Evolutionary conservation across 2,329 filamentous ascomycete genomes (phyloP).

Genomic region (Eutypella sp.): DNA sequence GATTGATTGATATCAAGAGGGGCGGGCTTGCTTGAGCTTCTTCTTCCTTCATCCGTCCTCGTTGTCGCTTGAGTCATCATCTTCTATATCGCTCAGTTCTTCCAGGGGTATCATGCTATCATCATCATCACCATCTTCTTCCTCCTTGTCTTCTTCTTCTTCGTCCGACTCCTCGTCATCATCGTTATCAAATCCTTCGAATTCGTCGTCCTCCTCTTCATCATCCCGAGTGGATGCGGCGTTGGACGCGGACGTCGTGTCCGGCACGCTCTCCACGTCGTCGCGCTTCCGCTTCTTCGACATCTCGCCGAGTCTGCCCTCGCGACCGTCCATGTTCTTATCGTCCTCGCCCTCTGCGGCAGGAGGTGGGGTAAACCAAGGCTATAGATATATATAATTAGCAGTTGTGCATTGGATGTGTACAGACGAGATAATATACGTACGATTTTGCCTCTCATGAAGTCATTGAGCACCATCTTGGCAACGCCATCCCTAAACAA

Average conservation of each 20-base stretch:
- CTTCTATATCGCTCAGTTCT: conserved; percentile 26
- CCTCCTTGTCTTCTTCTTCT: conserved; percentile 26
- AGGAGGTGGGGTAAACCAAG: conserved; percentile 89
- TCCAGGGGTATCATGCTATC: conserved; percentile 42
- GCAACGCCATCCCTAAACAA: conserved; percentile 96
- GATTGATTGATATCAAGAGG: too few relatives aligned
- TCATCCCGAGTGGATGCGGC: conserved; percentile 22
- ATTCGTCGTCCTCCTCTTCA: conserved; percentile 33
- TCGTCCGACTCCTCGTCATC: conserved; percentile 26
- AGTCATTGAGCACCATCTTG: conserved; percentile 96
- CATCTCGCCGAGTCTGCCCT: conserved; percentile 82
- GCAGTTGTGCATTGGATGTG: too few relatives aligned
- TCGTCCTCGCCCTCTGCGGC: conserved; percentile 47
- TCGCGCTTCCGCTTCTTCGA: conserved; percentile 69
- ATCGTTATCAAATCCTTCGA: conserved; percentile 45
- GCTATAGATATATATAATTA: too few relatives aligned
- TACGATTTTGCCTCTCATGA: conserved; percentile 88
- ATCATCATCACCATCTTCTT: conserved; percentile 30
- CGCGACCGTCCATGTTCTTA: conserved; percentile 60
- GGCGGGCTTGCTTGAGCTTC: too few relatives aligned
- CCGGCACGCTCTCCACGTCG: conserved; percentile 34
- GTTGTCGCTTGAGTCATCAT: conserved; percentile 24
- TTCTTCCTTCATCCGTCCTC: conserved; percentile 35
- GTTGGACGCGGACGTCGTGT: conserved; percentile 25
- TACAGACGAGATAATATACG: too few relatives aligned